phyloP scores from a whole-genome alignment of 768 basidiomycete species.

The Suillus brevipes region DNA sequence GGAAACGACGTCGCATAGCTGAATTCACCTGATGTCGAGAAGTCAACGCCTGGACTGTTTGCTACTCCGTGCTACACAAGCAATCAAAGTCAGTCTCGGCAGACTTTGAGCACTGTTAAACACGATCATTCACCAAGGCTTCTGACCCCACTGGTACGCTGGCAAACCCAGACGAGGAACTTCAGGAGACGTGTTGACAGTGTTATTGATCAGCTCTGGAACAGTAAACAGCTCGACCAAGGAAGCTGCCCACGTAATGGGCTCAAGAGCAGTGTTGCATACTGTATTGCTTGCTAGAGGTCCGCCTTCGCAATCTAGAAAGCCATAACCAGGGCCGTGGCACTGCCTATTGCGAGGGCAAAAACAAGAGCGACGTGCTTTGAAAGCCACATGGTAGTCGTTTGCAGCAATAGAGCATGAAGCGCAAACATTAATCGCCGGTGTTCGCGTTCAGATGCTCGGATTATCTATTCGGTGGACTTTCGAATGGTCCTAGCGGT shows the following conservation, averaged over 20 bases:
- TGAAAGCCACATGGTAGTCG: conserved; percentile 7
- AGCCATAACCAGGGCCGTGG: conserved; percentile 34
- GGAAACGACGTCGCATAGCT: conserved; percentile 62
- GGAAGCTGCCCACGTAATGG: conserved; percentile 49
- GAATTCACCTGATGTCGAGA: conserved; percentile 50
- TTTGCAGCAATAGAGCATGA: neutral
- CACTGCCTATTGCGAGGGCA: conserved; percentile 7
- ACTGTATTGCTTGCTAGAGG: conserved; percentile 48
- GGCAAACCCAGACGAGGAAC: conserved; percentile 58
- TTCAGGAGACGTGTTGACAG: conserved; percentile 49
- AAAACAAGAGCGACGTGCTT: conserved; percentile 5
- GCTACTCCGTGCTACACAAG: conserved; percentile 55
- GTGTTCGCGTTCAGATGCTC: neutral
- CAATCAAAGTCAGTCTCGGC: neutral
- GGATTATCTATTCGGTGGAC: neutral
- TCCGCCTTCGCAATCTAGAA: conserved; percentile 50
- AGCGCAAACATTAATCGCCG: neutral
- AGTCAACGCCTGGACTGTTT: conserved; percentile 49
- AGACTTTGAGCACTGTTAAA: neutral
- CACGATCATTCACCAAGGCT: conserved; percentile 43
- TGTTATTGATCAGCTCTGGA: conserved; percentile 52
- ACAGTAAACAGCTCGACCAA: conserved; percentile 50
- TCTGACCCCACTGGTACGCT: conserved; percentile 61
- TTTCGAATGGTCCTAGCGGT: neutral
- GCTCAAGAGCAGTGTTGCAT: conserved; percentile 46